Conservation (phyloP, 805 yeast genomes). For the Isabelozyma gotoi region DNA sequence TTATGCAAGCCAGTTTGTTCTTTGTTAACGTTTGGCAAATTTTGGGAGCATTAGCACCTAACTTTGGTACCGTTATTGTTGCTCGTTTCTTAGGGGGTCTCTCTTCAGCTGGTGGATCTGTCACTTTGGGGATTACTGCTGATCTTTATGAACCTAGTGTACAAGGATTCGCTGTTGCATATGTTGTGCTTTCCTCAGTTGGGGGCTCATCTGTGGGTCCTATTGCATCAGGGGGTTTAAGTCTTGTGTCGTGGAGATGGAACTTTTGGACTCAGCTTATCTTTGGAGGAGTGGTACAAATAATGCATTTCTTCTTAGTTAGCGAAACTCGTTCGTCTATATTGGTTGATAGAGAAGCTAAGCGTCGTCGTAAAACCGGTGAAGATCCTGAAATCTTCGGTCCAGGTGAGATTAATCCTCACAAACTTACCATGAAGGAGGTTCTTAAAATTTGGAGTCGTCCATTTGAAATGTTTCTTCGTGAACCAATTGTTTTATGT, state of each 20-base stretch:
- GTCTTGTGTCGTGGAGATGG: conserved; percentile 18
- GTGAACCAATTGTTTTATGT: conserved; percentile 39
- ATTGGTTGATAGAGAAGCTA: conserved; percentile 36
- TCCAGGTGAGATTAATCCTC: conserved; percentile 26
- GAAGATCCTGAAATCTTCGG: conserved; percentile 32
- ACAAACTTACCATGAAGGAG: conserved; percentile 19
- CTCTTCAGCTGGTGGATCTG: conserved; percentile 33
- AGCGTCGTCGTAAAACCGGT: conserved; percentile 32
- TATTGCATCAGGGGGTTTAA: conserved; percentile 24
- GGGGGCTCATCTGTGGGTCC: conserved; percentile 32
- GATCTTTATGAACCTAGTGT: conserved; percentile 33
- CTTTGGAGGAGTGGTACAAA: conserved; percentile 32
- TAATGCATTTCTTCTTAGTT: conserved; percentile 32
- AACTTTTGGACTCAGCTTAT: conserved; percentile 35
- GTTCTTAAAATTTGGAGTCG: conserved; percentile 32
- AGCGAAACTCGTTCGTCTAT: conserved; percentile 34
- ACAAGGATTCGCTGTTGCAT: conserved; percentile 33
- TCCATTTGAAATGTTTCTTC: conserved; percentile 38
- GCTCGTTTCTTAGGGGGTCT: conserved; percentile 30
- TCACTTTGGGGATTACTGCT: conserved; percentile 32
- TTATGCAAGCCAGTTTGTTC: conserved; percentile 27
- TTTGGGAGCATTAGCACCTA: conserved; percentile 29
- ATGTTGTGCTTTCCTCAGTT: conserved; percentile 30
- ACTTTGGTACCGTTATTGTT: conserved; percentile 21
- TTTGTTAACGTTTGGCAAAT: conserved; percentile 33